Evolutionary conservation across 1,284 basidiomycete genomes (phyloP).

Genomic region (Ceratorhiza oryzae-sativae): DNA sequence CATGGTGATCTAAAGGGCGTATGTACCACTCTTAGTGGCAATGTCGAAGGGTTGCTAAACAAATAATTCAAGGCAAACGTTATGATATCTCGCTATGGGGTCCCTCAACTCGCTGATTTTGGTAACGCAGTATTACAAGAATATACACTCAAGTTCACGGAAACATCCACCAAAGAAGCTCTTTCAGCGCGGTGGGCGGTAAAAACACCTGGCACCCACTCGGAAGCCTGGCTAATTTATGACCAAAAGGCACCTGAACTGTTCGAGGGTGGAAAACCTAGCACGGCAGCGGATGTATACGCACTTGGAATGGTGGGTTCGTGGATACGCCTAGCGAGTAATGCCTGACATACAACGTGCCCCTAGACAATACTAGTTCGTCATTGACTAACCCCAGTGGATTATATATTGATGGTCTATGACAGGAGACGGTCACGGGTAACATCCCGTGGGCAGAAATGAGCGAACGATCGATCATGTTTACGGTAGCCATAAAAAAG

Average conservation of each 20-base stretch:
- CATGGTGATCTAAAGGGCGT: slow-evolving; percentile 30
- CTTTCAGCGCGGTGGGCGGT: slow-evolving; percentile 14
- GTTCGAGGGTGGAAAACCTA: background rate
- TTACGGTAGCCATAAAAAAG: background rate
- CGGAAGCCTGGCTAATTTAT: background rate
- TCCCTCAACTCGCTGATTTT: slow-evolving; percentile 2
- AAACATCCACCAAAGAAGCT: background rate
- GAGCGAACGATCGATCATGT: background rate
- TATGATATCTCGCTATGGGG: background rate
- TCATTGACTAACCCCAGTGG: too few species aligned
- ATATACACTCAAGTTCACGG: background rate
- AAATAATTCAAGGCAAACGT: background rate
- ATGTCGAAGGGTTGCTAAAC: background rate
- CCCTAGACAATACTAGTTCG: background rate
- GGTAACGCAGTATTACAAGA: slow-evolving; percentile 8
- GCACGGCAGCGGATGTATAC: slow-evolving; percentile 6
- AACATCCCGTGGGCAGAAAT: background rate
- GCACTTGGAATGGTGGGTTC: slow-evolving; percentile 12
- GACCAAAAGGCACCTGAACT: slow-evolving; percentile 13
- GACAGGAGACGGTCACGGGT: background rate
- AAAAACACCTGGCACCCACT: background rate
- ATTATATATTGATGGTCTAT: too few species aligned
- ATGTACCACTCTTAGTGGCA: background rate
- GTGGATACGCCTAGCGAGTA: background rate
- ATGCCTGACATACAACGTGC: background rate